Base-by-base conservation (phyloP, 2,329 filamentous ascomycete species). In the Aspergillus cejpii region DNA sequence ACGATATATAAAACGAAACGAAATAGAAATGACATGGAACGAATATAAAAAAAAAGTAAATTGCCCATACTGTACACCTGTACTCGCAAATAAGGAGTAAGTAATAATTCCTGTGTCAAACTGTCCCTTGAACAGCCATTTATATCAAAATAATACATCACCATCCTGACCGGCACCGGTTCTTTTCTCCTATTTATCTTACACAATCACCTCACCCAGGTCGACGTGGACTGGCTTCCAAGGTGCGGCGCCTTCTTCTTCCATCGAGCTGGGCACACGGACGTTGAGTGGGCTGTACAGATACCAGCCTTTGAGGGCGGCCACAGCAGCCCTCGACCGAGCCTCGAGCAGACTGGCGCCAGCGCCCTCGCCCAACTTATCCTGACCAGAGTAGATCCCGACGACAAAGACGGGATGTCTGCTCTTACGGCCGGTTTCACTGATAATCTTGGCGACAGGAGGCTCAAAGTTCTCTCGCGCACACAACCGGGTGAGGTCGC, bases 241-340 rank as follows among this genome's bases (percentile, higher is more conserved):
- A 4, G 77, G 73, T 58, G 71, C 71, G 34, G 80, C 79, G 37
- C 73, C 76, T 51, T 79, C 73, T 43, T 76, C 73, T 54, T 85
- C 75, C 72, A 79, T 84, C 52, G 86, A 81, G 62, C 84, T 87
- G 19, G 84, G 84, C 49, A 87, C 74, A 46, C 77, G 75, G 39
- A 81, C 77, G 52, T 79, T 70, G 55, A 78, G 62, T 1, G 92
- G 91, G 65, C 83, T 90, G 73, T 98, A 98, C 42, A 98, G 74
- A 68, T 98, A 98, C 92, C 92, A 98, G 5, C 84, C 77, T 75
- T 95, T 94, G 61, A 98, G 74, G 14, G 89, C 83, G 51, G 85
- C 83, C 60, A 94, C 90, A 28, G 87, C 81, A 15, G 92, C 92
- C 65, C 87, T 79, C 52, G 79, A 76, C 52, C 87, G 80, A 24